Conservation (phyloP, 164 flowering plant species). For the Nelumbo lutea region DNA sequence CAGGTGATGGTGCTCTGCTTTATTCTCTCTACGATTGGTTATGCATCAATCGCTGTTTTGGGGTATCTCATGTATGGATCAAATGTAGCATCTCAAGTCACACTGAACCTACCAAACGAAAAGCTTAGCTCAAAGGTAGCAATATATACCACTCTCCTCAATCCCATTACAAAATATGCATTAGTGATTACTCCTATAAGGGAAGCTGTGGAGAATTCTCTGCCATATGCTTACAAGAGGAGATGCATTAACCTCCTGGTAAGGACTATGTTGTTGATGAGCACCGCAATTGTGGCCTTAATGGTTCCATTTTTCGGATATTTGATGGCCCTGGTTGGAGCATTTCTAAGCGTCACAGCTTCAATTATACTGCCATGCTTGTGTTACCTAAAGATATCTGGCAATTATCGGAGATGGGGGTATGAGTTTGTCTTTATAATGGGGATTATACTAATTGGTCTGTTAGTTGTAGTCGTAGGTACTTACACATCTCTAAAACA, state of each 20-base stretch:
- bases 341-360: conserved; percentile 36
- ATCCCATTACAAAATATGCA: conserved; percentile 51
- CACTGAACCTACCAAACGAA: conserved; percentile 43
- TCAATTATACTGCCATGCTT: conserved; percentile 50
- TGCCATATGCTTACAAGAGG: conserved; percentile 11
- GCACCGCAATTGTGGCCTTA: conserved; percentile 43
- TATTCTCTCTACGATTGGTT: conserved; percentile 30
- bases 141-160: conserved; percentile 47
- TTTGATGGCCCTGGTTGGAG: conserved; percentile 45
- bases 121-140: conserved; percentile 38
- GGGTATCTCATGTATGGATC: conserved; percentile 62
- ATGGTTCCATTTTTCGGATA: conserved; percentile 47
- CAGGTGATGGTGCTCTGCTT: conserved; percentile 47
- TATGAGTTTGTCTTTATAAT: conserved; percentile 16
- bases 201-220: conserved; percentile 30
- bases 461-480: conserved; percentile 21
- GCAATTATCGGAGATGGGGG: conserved; percentile 8
- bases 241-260: conserved; percentile 20
- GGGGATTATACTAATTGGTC: conserved; percentile 20
- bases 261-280: conserved; percentile 29
- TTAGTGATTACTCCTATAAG: conserved; percentile 37
- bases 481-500: conserved; percentile 25
- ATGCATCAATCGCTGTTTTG: conserved; percentile 45
- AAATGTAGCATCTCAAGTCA: conserved; percentile 39
- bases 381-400: conserved; percentile 43